Evolutionary conservation across 2,329 filamentous ascomycete species (phyloP).

Genomic region (Cucurbitaria berberidis): DNA sequence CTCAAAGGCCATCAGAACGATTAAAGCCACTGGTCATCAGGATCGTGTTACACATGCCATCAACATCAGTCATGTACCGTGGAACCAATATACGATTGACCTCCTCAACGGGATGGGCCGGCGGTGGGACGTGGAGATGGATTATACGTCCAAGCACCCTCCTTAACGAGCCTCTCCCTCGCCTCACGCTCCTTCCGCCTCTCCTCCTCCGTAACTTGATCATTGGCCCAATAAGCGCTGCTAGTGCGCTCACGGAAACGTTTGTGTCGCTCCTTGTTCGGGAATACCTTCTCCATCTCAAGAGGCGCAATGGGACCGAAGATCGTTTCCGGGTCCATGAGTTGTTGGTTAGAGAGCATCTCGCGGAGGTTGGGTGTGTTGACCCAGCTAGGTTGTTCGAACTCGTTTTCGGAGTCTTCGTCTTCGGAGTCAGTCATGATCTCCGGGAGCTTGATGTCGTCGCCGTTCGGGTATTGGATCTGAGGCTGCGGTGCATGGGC

Average conservation of each 20-base stretch:
- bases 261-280: conserved; percentile 76
- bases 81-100: neutral
- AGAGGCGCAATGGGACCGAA: conserved; percentile 89
- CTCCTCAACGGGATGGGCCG: conserved; percentile 16
- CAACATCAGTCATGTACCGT: conserved; percentile 4
- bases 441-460: conserved; percentile 89
- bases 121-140: conserved; percentile 39
- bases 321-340: conserved; percentile 80
- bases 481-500: conserved; percentile 62
- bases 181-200: conserved; percentile 80
- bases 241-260: conserved; percentile 90
- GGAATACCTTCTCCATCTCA: conserved; percentile 95
- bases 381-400: conserved; percentile 80
- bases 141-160: conserved; percentile 75
- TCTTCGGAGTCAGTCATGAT: conserved; percentile 95
- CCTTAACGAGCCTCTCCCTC: conserved; percentile 76
- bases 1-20: neutral
- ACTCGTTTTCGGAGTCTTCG: conserved; percentile 71
- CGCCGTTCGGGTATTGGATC: conserved; percentile 84
- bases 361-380: conserved; percentile 82
- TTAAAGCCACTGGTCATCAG: neutral
- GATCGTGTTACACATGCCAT: neutral
- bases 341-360: conserved; percentile 80
- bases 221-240: conserved; percentile 91
- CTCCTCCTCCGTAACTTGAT: conserved; percentile 86